Evolutionary conservation across 2,329 filamentous ascomycete genomes (phyloP).

Genomic region (Geosmithia putterillii): DNA sequence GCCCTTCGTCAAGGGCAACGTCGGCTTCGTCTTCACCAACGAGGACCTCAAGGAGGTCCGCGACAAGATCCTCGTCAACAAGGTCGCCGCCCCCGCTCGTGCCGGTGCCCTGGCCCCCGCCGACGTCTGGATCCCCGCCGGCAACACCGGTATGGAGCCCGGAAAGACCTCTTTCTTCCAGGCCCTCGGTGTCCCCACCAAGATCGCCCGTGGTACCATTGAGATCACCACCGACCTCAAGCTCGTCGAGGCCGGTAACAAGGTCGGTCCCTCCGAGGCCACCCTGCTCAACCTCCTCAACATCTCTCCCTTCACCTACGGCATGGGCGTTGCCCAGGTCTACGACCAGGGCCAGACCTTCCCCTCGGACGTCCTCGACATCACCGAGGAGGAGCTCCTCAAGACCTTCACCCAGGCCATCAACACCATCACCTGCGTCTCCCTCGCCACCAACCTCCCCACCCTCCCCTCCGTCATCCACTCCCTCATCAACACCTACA

Average conservation of each 20-base stretch:
- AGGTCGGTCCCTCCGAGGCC: constrained; percentile 98
- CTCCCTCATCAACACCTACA: constrained; percentile 95
- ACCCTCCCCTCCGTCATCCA: constrained; percentile 94
- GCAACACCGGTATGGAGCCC: constrained; percentile 99
- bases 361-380: constrained; percentile 74
- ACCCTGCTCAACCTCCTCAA: constrained; percentile 99
- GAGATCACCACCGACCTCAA: constrained; percentile 98
- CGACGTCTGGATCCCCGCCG: constrained; percentile 91
- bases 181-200: constrained; percentile 99
- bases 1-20: constrained; percentile 91
- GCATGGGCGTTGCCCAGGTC: constrained; percentile 91
- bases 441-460: constrained; percentile 87
- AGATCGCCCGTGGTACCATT: constrained; percentile 99
- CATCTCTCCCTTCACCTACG: constrained; percentile 99
- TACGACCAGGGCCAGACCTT: constrained; percentile 97
- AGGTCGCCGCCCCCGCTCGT: constrained; percentile 94
- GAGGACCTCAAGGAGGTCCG: constrained; percentile 81
- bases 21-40: constrained; percentile 99
- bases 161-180: constrained; percentile 99
- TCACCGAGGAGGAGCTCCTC: constrained; percentile 89
- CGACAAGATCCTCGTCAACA: constrained; percentile 92
- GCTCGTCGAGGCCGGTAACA: constrained; percentile 83
- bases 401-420: constrained; percentile 71
- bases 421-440: constrained; percentile 78
- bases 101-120: constrained; percentile 88